Evolutionary conservation across 768 basidiomycete species (phyloP).

Genomic region (Tubosaeta sp.): DNA sequence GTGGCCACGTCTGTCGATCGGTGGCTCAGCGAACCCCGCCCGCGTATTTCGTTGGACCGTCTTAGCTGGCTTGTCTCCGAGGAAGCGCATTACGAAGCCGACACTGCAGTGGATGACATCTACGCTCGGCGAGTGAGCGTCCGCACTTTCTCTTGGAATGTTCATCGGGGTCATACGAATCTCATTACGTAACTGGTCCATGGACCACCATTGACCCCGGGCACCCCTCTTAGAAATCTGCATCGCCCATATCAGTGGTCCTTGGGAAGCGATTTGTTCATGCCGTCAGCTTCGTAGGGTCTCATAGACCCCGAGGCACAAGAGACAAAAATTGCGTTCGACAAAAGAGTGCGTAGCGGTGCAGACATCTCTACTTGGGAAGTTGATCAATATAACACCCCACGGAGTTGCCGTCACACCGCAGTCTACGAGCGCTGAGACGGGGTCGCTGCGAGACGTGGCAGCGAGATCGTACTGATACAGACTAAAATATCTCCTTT

Average conservation of each 20-base stretch:
- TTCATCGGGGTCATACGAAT: neutral
- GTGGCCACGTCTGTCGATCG: neutral
- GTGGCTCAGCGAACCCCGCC: neutral
- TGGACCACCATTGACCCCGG: slow-evolving; percentile 10
- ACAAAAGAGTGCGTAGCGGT: neutral
- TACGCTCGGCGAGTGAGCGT: neutral
- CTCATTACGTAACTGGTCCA: neutral
- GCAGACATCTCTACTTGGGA: neutral
- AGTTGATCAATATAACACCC: neutral
- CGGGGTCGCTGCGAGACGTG: neutral
- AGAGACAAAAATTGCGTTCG: neutral
- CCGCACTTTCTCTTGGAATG: no score
- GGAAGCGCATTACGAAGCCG: neutral
- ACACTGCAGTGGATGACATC: neutral
- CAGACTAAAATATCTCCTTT: neutral
- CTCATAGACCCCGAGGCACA: slow-evolving; percentile 5
- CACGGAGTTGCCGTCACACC: neutral
- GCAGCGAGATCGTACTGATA: neutral
- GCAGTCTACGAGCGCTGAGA: neutral
- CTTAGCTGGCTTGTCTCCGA: neutral
- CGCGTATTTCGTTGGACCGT: neutral
- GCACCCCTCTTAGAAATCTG: neutral
- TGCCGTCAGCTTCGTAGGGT: slow-evolving; percentile 17
- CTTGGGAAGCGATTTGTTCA: neutral
- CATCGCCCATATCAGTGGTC: neutral